A percentile compares a stretch with the other conserved stretches of the same genome.
These are phyloP conservation scores for Nakazawaea ernobii DNA, from an alignment of 805 yeast genomes.

Conservation along the genomic window DNA sequence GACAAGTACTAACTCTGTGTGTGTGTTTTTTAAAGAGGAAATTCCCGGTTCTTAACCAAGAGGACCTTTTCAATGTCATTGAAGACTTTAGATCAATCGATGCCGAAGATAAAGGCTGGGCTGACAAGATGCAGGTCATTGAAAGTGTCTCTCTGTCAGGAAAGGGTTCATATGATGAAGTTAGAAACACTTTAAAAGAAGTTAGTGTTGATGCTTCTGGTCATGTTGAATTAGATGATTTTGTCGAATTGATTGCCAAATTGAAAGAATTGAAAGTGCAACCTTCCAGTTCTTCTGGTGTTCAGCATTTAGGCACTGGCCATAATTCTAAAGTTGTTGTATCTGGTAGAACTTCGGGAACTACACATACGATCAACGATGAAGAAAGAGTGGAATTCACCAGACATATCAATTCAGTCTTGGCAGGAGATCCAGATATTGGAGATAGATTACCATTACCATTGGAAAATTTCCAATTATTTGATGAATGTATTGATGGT, in stretches of 20 bases:
- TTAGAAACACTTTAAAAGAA: slow-evolving; percentile 86
- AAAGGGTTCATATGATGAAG: slow-evolving; percentile 80
- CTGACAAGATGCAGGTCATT: slow-evolving; percentile 85
- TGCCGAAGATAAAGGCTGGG: slow-evolving; percentile 88
- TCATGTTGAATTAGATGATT: slow-evolving; percentile 93
- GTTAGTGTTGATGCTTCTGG: slow-evolving; percentile 96
- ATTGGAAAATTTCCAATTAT: slow-evolving; percentile 88
- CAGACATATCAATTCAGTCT: slow-evolving; percentile 87
- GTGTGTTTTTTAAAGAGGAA: slow-evolving; percentile 57
- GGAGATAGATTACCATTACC: slow-evolving; percentile 88
- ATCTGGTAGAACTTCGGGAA: slow-evolving; percentile 82
- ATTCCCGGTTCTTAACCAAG: slow-evolving; percentile 80
- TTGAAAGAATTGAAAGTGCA: slow-evolving; percentile 46
- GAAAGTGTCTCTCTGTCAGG: slow-evolving; percentile 78
- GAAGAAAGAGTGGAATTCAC: slow-evolving; percentile 96
- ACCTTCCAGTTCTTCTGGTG: slow-evolving; percentile 18
- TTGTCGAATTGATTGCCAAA: slow-evolving; percentile 77
- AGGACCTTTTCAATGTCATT: slow-evolving; percentile 77
- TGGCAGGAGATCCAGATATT: slow-evolving; percentile 81
- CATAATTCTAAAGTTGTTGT: slow-evolving; percentile 74
- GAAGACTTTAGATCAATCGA: slow-evolving; percentile 87
- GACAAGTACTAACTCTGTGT: not conserved
- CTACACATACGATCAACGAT: slow-evolving; percentile 93
- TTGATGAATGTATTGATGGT: slow-evolving; percentile 96
- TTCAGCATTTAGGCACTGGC: slow-evolving; percentile 39